Conservation (phyloP, 805 yeast species). For the Saturnispora ahearnii region DNA sequence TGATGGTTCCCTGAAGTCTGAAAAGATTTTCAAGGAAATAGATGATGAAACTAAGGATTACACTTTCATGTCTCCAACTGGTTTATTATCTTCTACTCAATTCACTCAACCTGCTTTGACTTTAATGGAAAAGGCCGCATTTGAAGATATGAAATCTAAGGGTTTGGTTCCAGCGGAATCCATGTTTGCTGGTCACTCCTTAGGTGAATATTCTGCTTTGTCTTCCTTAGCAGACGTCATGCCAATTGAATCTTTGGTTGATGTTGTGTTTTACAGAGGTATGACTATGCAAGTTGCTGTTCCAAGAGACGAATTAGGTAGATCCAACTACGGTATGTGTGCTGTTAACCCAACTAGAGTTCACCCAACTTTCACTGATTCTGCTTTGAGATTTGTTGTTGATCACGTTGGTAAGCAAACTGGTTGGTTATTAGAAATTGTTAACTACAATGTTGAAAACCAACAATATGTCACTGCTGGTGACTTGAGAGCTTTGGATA, state of each 20-base stretch:
- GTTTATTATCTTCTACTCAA: slow-evolving; percentile 95
- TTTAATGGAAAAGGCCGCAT: slow-evolving; percentile 97
- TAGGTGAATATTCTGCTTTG: slow-evolving; percentile 97
- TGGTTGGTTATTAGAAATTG: slow-evolving; percentile 93
- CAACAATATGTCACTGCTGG: slow-evolving; percentile 99
- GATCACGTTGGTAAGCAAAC: slow-evolving; percentile 79
- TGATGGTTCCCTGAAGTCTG: slow-evolving; percentile 76
- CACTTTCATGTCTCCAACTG: slow-evolving; percentile 89
- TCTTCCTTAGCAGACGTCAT: slow-evolving; percentile 96
- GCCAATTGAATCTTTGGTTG: slow-evolving; percentile 96
- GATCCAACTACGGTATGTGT: slow-evolving; percentile 98
- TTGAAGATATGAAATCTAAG: slow-evolving; percentile 93
- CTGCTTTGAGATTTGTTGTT: slow-evolving; percentile 90
- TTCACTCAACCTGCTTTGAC: slow-evolving; percentile 99
- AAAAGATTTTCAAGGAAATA: slow-evolving; percentile 92
- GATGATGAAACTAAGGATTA: slow-evolving; percentile 70
- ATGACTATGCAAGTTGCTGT: slow-evolving; percentile 99
- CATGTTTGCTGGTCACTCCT: slow-evolving; percentile 97
- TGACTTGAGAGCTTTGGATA: slow-evolving; percentile 90
- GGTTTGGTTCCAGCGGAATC: slow-evolving; percentile 91
- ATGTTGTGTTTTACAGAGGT: slow-evolving; percentile 98
- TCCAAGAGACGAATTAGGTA: slow-evolving; percentile 89
- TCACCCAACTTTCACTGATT: slow-evolving; percentile 78
- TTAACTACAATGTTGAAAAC: slow-evolving; percentile 95
- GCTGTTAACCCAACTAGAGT: slow-evolving; percentile 97